These are phyloP conservation scores for Mycotypha africana DNA, from an alignment of 371 early-diverging fungal species.

Conservation along the genomic window DNA sequence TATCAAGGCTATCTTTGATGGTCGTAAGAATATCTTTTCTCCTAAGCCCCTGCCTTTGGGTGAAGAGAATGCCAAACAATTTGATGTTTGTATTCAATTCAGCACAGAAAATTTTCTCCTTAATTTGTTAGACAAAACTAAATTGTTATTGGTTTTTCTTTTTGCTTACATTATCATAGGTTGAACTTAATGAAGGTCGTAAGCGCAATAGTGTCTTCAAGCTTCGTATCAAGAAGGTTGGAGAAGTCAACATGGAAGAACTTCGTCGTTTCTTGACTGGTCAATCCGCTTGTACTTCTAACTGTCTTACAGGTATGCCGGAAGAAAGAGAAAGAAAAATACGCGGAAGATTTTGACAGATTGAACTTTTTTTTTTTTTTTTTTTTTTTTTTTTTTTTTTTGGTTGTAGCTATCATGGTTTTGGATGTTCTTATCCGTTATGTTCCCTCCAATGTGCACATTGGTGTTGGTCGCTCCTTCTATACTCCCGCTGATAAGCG, in stretches of 20 bases:
- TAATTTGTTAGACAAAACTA: no score
- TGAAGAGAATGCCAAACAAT: conserved; percentile 32
- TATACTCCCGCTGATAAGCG: conserved; percentile 69
- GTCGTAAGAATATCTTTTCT: conserved; percentile 44
- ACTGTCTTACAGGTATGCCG: conserved; percentile 40
- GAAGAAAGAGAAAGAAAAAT: not conserved
- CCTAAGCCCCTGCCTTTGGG: conserved; percentile 34
- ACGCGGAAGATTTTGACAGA: not conserved
- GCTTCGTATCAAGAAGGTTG: conserved; percentile 56
- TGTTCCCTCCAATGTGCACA: conserved; percentile 65
- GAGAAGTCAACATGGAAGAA: conserved; percentile 52
- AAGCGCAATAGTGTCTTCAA: conserved; percentile 37
- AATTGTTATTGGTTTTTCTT: no score
- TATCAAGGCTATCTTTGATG: conserved; percentile 45
- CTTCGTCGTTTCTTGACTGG: conserved; percentile 49
- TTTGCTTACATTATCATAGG: conserved; percentile 14
- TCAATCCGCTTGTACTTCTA: conserved; percentile 33
- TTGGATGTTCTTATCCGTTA: conserved; percentile 84
- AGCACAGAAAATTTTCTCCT: not conserved
- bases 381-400: not conserved
- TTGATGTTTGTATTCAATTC: conserved; percentile 28
- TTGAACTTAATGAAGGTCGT: conserved; percentile 23
- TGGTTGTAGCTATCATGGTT: conserved; percentile 62
- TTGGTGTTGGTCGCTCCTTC: conserved; percentile 85
- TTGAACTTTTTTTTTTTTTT: not conserved